Evolutionary conservation across 1,284 basidiomycete species (phyloP), one percentile per base, ranked within the genome.

Genomic region (Malassezia globosa): DNA sequence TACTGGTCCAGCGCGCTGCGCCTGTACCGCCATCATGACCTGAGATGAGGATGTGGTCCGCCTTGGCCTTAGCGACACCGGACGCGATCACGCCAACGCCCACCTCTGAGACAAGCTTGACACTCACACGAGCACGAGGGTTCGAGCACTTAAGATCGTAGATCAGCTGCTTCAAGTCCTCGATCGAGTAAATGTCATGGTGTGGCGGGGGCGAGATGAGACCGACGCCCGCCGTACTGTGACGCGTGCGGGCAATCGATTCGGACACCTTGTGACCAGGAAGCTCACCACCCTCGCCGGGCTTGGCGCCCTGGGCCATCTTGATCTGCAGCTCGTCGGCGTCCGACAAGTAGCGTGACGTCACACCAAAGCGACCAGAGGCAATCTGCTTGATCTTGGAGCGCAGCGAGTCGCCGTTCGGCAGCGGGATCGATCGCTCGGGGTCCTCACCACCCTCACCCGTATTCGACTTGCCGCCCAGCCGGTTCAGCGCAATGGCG

Each of bases 331-430:
- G 59, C 56, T 67, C 64, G 55, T 67, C 64, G 27, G 61, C 51
- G 54, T 67, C 64, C 40, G 64, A 59, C 36, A 67, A 58, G 52
- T 67, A 66, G 59, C 63, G 61, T 50, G 48, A 53, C 43, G 65
- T 67, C 6, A 66, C 65, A 58, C 65, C 65, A 48, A 67, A 66
- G 16, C 65, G 63, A 39, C 65, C 63, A 29, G 65, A 66, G 38
- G 64, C 65, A 27, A 68, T 64, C 58, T 68, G 65, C 60, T 68
- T 68, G 56, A 68, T 68, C 59, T 64, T 66, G 46, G 60, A 63
- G 33, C 64, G 65, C 24, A 68, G 58, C 49, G 65, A 68, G 56
- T 66, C 65, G 33, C 65, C 65, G 45, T 68, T 66, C 45, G 65
- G 65, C 11, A 68, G 55, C 7, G 65, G 65, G 35, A 66, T 68